Evolutionary conservation across 179 eudicot species (phyloP).

Genomic region (Beta lomatogona): DNA sequence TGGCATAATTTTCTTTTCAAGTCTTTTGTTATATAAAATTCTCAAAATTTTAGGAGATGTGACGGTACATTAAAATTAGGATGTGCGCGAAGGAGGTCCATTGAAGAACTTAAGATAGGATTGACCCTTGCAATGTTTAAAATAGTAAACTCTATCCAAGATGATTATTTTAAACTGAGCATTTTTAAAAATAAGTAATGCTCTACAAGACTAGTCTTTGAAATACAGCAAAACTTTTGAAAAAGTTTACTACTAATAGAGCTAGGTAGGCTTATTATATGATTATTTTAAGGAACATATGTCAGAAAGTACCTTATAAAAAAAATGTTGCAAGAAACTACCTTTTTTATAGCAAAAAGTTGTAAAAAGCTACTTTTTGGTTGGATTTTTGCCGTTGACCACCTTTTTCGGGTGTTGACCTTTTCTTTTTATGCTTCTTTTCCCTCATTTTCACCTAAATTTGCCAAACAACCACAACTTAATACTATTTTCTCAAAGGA

Average conservation of each 20-base stretch:
- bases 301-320: too few relatives aligned
- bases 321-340: too few relatives aligned
- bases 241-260: background rate
- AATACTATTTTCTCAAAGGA: too few relatives aligned
- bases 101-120: background rate
- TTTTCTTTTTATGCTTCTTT: too few relatives aligned
- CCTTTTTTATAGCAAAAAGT: too few relatives aligned
- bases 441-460: too few relatives aligned
- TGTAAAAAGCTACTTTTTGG: too few relatives aligned
- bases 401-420: too few relatives aligned
- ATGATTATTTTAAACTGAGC: background rate
- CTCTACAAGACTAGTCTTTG: background rate
- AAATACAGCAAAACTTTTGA: background rate
- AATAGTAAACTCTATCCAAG: background rate
- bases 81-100: background rate
- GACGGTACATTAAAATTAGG: background rate
- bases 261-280: background rate
- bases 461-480: too few relatives aligned
- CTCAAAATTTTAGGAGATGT: background rate
- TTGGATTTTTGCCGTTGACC: too few relatives aligned
- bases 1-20: background rate
- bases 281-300: too few relatives aligned
- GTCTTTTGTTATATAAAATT: background rate
- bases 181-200: background rate
- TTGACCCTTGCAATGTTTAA: background rate